Percentiles rank a stretch among this genome's conserved stretches.
phyloP scores from a whole-genome alignment of 441 rosid species.

The Populus hybrid region DNA sequence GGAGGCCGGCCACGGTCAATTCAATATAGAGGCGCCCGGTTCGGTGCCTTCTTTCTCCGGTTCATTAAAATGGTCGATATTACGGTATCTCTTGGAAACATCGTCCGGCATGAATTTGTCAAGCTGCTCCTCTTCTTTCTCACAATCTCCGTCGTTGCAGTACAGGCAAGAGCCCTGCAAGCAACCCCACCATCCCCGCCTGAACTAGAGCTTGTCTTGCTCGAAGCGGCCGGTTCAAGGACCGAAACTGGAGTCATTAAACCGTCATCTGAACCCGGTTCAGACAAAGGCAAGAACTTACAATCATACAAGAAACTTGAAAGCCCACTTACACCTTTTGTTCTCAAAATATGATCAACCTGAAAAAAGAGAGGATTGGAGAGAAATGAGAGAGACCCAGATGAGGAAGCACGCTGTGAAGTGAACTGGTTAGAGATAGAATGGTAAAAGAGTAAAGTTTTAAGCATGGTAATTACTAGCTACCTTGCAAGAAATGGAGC shows the following conservation, averaged over 20 bases:
- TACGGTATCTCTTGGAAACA: slow-evolving; percentile 38
- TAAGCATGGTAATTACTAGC: neutral
- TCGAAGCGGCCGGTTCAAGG: slow-evolving; percentile 52
- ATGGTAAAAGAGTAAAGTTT: neutral
- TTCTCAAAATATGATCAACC: slow-evolving; percentile 53
- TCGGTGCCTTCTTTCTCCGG: slow-evolving; percentile 79
- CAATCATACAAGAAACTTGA: slow-evolving; percentile 60
- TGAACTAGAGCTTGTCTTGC: slow-evolving; percentile 55
- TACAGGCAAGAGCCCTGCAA: slow-evolving; percentile 51
- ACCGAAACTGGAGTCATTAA: slow-evolving; percentile 59
- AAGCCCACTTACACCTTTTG: slow-evolving; percentile 54
- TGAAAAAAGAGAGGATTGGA: slow-evolving; percentile 13
- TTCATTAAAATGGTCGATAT: slow-evolving; percentile 47
- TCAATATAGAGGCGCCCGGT: slow-evolving; percentile 81
- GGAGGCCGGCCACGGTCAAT: neutral
- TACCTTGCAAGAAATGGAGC: slow-evolving; percentile 94
- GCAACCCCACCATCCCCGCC: slow-evolving; percentile 46
- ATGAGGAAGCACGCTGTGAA: neutral
- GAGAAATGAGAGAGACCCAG: slow-evolving; percentile 11
- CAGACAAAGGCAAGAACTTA: slow-evolving; percentile 56
- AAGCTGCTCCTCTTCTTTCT: slow-evolving; percentile 78
- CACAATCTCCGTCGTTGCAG: slow-evolving; percentile 66
- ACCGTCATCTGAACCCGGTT: slow-evolving; percentile 42
- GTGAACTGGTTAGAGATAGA: neutral
- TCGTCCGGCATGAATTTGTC: slow-evolving; percentile 40